Evolutionary conservation across 306 rosid genomes (phyloP).

Genomic region (Sicyos baderoa): DNA sequence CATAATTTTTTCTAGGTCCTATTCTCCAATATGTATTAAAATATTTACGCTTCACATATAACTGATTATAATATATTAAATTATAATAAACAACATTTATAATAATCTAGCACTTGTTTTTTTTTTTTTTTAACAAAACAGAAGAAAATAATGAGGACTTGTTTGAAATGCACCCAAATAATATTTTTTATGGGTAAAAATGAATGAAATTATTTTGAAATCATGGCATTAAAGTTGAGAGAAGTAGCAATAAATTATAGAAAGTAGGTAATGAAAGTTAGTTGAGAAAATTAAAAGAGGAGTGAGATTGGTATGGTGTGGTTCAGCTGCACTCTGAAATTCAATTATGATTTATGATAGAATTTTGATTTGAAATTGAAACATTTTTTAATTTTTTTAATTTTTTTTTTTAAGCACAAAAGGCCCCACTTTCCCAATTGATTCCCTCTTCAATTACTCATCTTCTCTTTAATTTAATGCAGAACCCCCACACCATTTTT

Average conservation of each 20-base stretch:
- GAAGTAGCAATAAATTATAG: neutral
- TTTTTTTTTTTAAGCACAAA: neutral
- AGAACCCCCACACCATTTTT: neutral
- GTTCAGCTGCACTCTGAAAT: neutral
- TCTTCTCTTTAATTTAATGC: neutral
- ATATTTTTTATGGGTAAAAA: no score
- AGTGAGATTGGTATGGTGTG: neutral
- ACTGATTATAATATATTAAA: no score
- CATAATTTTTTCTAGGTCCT: no score
- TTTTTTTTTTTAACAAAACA: no score
- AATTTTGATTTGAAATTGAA: neutral
- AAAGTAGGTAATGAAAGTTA: neutral
- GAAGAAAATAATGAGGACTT: no score
- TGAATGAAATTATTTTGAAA: neutral
- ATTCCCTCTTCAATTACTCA: conserved; percentile 10
- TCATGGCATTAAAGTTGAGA: neutral
- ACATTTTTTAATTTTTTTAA: neutral
- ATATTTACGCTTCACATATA: no score
- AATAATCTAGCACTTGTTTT: no score
- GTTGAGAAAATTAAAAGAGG: conserved; percentile 7
- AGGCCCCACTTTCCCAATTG: neutral
- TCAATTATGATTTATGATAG: neutral
- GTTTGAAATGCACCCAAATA: no score
- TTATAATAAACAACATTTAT: no score
- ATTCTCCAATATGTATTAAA: no score